Evolutionary conservation across 202 grass and related monocot species (phyloP), one percentile per base, ranked within the genome.

Genomic region (Carex arenaria): DNA sequence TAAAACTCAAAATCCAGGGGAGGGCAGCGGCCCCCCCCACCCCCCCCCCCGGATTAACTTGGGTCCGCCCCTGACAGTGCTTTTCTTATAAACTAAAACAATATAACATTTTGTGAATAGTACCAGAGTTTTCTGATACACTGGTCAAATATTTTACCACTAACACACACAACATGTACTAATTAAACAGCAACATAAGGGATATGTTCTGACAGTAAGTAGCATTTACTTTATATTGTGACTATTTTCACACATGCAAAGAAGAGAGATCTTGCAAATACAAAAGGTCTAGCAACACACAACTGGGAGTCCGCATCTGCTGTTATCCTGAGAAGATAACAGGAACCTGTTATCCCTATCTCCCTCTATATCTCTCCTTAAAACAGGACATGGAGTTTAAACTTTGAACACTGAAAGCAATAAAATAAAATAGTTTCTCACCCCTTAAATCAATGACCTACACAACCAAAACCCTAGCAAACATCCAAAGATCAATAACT

Each of bases 401-500:
- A 12, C 3, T 45, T 22, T 45, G 7, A 9, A 45, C 18, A 8
- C 14, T 5, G 18, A 56, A 3, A 77, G 19, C 23, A 43, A 76
- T 18, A 19, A 18, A 68, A 70, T 70, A 70, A 69, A 20, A 19
- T 10, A 70, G 36, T 43, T 20, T 43, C 67, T 12, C 60, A 62
- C 26, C 20, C 20, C 20, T 62, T 23, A 22, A 43, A 70, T 45
- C 18, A 59, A 59, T 3, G 3, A 54, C 14, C 14, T 78, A 32
- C 53, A 78, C 4, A 78, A 59, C 52, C 0, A 78, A 76, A 78
- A 78, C 73, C 73, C 73, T 78, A 60, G 53, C 73, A 78, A 78
- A 31, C 30, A 78, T 59, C 15, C 52, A 57, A 5, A 17, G 30
- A 36, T 59, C 26, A 54, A 32, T 19, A 19, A 32, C 51, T 56